phyloP scores from a whole-genome alignment of 495 filamentous ascomycete genomes.

The Penicillium cataractarum region DNA sequence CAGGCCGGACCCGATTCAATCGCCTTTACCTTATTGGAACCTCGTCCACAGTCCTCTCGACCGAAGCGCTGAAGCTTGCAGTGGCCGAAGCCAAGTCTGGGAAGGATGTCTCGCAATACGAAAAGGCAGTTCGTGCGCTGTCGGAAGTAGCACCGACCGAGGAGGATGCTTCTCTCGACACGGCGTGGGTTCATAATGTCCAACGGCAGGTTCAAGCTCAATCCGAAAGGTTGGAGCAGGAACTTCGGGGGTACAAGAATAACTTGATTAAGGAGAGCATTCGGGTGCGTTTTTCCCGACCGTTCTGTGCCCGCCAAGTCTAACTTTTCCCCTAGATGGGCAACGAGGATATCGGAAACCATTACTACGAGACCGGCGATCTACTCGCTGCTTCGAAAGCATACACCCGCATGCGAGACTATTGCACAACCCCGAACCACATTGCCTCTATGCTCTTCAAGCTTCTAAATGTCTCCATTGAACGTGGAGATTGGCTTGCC shows the following conservation, averaged over 20 bases:
- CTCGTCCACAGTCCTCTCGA: slow-evolving; percentile 72
- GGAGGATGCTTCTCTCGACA: slow-evolving; percentile 65
- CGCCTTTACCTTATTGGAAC: slow-evolving; percentile 80
- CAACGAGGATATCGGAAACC: slow-evolving; percentile 72
- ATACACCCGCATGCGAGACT: slow-evolving; percentile 74
- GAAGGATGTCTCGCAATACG: slow-evolving; percentile 72
- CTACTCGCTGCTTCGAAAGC: slow-evolving; percentile 63
- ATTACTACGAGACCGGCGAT: slow-evolving; percentile 68
- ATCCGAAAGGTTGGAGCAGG: slow-evolving; percentile 72
- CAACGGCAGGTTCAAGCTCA: slow-evolving; percentile 66
- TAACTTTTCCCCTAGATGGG: slow-evolving; percentile 61
- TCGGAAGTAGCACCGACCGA: slow-evolving; percentile 65
- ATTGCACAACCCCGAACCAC: slow-evolving; percentile 70
- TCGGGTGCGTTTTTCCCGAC: slow-evolving; percentile 58
- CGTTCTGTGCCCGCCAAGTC: neutral
- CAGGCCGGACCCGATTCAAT: slow-evolving; percentile 69
- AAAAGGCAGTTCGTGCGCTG: slow-evolving; percentile 66
- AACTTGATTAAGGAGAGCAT: slow-evolving; percentile 98
- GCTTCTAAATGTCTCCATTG: slow-evolving; percentile 66
- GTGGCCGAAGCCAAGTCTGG: slow-evolving; percentile 76
- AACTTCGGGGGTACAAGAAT: slow-evolving; percentile 93
- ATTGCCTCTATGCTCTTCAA: slow-evolving; percentile 71
- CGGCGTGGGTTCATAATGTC: slow-evolving; percentile 67
- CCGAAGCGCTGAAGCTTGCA: slow-evolving; percentile 81
- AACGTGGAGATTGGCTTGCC: slow-evolving; percentile 67